Evolutionary conservation across 2,329 filamentous ascomycete species (phyloP).

Genomic region (Sporothrix mexicana): DNA sequence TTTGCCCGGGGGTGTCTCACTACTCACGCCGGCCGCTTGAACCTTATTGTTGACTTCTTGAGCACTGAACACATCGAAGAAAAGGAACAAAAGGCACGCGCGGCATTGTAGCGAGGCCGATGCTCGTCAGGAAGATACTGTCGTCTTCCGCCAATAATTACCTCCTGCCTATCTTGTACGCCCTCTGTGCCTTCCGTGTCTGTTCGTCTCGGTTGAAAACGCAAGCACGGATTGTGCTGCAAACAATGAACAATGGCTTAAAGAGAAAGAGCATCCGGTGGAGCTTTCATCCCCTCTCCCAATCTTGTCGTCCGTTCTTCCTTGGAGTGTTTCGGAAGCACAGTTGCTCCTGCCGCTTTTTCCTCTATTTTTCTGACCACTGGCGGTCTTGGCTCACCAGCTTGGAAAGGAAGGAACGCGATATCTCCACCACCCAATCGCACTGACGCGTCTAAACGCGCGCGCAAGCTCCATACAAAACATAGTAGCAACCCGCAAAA

Average conservation of each 20-base stretch:
- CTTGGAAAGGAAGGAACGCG: slow-evolving; percentile 26
- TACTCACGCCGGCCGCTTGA: not conserved
- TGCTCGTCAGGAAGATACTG: not conserved
- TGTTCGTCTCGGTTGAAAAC: not conserved
- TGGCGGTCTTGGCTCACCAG: slow-evolving; percentile 1
- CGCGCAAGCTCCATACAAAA: not conserved
- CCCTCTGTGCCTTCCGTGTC: slow-evolving; percentile 13
- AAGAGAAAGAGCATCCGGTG: not conserved
- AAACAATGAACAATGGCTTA: too few relatives aligned
- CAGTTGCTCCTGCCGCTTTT: slow-evolving; percentile 15
- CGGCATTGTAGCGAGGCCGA: not conserved
- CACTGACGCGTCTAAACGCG: slow-evolving; percentile 29
- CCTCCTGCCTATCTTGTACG: not conserved
- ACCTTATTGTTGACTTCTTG: not conserved
- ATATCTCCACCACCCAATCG: slow-evolving; percentile 25
- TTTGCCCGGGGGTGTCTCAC: slow-evolving; percentile 12
- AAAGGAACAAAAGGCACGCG: not conserved
- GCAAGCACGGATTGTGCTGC: too few relatives aligned
- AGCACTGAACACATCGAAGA: not conserved
- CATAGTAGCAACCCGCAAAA: not conserved
- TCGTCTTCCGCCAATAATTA: not conserved
- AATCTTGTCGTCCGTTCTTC: slow-evolving; percentile 21
- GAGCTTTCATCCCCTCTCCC: slow-evolving; percentile 12
- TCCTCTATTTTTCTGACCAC: not conserved
- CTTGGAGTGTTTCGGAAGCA: slow-evolving; percentile 1